Evolutionary conservation across 306 rosid species (phyloP).

Genomic region (Medicago lupulina): DNA sequence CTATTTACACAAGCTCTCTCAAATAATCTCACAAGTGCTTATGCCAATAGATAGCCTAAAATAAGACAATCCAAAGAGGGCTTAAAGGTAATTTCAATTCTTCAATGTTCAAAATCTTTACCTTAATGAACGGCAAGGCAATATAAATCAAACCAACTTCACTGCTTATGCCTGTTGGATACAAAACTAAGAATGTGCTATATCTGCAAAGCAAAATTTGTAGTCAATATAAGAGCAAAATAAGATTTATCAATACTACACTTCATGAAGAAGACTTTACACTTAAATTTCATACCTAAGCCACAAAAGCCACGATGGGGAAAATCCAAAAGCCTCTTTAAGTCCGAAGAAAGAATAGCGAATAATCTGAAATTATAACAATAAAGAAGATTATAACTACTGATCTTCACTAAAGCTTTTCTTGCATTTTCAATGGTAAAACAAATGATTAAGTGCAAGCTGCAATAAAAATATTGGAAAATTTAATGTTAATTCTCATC

Average conservation of each 20-base stretch:
- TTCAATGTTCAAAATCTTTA: slow-evolving; percentile 35
- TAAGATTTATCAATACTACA: not conserved
- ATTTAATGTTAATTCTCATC: not conserved
- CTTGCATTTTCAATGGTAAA: not conserved
- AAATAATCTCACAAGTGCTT: not conserved
- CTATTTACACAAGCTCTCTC: not conserved
- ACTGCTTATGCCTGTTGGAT: slow-evolving; percentile 69
- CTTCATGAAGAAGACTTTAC: slow-evolving; percentile 2
- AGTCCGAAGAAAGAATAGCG: slow-evolving; percentile 79
- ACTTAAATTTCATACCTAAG: slow-evolving; percentile 61
- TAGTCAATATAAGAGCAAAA: slow-evolving; percentile 25
- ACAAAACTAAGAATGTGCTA: slow-evolving; percentile 71
- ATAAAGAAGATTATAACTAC: slow-evolving; percentile 4
- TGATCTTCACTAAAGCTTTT: slow-evolving; percentile 4
- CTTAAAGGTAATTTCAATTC: not conserved
- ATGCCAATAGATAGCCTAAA: not conserved
- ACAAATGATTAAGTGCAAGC: not conserved
- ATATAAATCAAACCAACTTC: slow-evolving; percentile 74
- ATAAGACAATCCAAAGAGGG: not conserved
- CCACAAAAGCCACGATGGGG: slow-evolving; percentile 90
- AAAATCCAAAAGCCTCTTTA: slow-evolving; percentile 76
- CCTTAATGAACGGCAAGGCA: slow-evolving; percentile 79
- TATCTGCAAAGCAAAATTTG: slow-evolving; percentile 56
- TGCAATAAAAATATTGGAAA: not conserved
- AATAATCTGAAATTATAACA: slow-evolving; percentile 61